A percentile compares a stretch with the other conserved stretches of the same genome.
Evolutionary conservation across 768 basidiomycete genomes (phyloP).

Genomic region (Mycena galopus): DNA sequence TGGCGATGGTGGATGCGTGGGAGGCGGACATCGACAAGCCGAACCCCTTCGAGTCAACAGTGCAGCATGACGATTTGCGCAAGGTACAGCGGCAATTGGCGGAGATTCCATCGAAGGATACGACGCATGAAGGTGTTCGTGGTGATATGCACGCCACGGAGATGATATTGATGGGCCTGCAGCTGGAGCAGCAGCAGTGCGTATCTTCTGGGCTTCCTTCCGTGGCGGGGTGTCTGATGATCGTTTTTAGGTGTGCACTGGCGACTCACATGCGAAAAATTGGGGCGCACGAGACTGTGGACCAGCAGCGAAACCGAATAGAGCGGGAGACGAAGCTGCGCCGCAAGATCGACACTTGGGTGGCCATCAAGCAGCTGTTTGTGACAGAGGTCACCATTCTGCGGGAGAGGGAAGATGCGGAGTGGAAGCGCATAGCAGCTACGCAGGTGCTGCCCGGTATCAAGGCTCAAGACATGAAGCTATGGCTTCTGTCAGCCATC

Average conservation of each 20-base stretch:
- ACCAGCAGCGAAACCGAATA: not conserved
- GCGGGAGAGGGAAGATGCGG: not conserved
- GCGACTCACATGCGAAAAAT: not conserved
- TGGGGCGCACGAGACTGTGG: conserved; percentile 3
- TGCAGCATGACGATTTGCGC: conserved; percentile 11
- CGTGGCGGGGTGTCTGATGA: not conserved
- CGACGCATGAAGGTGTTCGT: no score
- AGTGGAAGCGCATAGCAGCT: not conserved
- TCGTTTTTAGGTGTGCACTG: not conserved
- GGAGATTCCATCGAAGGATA: not conserved
- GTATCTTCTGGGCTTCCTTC: not conserved
- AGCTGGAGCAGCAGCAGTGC: conserved; percentile 37
- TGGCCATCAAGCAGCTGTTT: not conserved
- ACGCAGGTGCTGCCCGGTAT: not conserved
- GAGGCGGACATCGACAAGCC: conserved; percentile 19
- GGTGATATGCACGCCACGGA: no score
- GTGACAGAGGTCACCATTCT: not conserved
- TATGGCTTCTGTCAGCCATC: conserved; percentile 43
- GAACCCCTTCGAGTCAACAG: conserved; percentile 24
- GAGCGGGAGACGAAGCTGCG: conserved; percentile 13
- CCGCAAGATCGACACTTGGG: conserved; percentile 8
- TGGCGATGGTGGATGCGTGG: conserved; percentile 15
- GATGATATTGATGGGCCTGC: no score
- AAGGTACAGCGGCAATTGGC: conserved; percentile 32
- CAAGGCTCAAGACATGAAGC: not conserved